A percentile compares a stretch with the other conserved stretches of the same genome.
Conservation (phyloP, 2,329 filamentous ascomycete species). For the Zasmidium citrigriseum region DNA sequence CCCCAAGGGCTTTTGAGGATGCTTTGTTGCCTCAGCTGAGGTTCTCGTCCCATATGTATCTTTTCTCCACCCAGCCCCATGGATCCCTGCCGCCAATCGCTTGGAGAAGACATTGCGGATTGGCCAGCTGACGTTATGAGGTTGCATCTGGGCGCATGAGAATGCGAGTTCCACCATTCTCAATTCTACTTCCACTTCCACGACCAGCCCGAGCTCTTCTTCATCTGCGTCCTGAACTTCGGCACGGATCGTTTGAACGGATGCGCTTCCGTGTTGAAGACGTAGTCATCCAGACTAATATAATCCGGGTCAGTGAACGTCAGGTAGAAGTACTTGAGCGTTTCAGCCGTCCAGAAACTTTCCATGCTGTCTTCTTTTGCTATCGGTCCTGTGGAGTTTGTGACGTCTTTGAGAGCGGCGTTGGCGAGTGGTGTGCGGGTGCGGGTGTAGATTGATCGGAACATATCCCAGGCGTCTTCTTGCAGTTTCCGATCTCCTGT, state of each 20-base stretch:
- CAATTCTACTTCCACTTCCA: conserved; percentile 2
- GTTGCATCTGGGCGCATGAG: no score
- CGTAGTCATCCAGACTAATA: conserved; percentile 58
- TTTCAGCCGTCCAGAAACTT: conserved; percentile 71
- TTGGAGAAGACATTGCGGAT: neutral
- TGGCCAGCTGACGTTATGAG: no score
- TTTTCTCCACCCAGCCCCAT: neutral
- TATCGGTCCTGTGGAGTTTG: conserved; percentile 40
- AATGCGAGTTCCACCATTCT: no score
- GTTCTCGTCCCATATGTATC: neutral
- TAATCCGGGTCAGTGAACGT: conserved; percentile 61
- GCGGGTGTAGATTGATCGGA: conserved; percentile 61
- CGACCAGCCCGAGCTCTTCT: conserved; percentile 4
- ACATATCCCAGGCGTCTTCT: conserved; percentile 75
- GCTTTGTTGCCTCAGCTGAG: neutral
- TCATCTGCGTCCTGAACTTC: neutral
- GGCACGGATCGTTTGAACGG: conserved; percentile 33
- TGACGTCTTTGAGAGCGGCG: conserved; percentile 68
- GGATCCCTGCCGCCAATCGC: neutral
- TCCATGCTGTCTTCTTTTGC: conserved; percentile 65
- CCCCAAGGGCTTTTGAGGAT: neutral
- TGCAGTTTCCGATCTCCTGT: conserved; percentile 67
- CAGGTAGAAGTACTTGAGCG: conserved; percentile 67
- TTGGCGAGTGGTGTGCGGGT: conserved; percentile 65
- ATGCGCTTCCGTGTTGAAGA: conserved; percentile 51